Conservation (phyloP, 495 filamentous ascomycete genomes). For the Penicillium manginii region DNA sequence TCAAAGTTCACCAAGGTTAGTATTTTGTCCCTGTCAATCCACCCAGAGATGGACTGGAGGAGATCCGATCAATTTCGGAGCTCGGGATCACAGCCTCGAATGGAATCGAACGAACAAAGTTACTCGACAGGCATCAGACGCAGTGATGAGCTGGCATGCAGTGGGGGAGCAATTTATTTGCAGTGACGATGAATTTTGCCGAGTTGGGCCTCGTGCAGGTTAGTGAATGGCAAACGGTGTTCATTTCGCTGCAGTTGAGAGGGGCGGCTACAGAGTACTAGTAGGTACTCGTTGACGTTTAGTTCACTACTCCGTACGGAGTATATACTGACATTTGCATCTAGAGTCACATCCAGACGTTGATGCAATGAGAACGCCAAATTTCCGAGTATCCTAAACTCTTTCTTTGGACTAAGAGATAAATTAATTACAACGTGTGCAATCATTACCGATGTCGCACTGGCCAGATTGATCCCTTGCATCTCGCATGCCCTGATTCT, state of each 20-base stretch:
- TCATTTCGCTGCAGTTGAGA: not conserved
- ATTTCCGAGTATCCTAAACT: not conserved
- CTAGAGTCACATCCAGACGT: too few species aligned
- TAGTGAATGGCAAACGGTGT: constrained; percentile 12
- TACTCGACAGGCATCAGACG: constrained; percentile 63
- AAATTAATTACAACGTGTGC: not conserved
- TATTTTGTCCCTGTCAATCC: too few species aligned
- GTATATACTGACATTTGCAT: too few species aligned
- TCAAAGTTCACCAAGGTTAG: too few species aligned
- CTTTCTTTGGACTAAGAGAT: not conserved
- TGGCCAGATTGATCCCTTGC: constrained; percentile 21
- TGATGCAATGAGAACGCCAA: not conserved
- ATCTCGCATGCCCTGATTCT: constrained; percentile 9
- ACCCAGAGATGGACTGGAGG: not conserved
- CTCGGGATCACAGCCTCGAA: constrained; percentile 2
- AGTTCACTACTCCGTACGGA: too few species aligned
- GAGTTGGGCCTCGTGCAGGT: constrained; percentile 31
- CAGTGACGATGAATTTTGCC: constrained; percentile 23
- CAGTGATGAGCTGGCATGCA: constrained; percentile 89
- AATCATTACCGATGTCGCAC: constrained; percentile 2
- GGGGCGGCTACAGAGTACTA: not conserved
- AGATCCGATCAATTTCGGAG: constrained; percentile 14
- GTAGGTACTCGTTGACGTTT: too few species aligned
- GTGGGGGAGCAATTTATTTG: constrained; percentile 30
- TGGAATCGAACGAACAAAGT: constrained; percentile 24